Base-by-base conservation (phyloP, 2,329 filamentous ascomycete genomes). In the Aspergillus persii region DNA sequence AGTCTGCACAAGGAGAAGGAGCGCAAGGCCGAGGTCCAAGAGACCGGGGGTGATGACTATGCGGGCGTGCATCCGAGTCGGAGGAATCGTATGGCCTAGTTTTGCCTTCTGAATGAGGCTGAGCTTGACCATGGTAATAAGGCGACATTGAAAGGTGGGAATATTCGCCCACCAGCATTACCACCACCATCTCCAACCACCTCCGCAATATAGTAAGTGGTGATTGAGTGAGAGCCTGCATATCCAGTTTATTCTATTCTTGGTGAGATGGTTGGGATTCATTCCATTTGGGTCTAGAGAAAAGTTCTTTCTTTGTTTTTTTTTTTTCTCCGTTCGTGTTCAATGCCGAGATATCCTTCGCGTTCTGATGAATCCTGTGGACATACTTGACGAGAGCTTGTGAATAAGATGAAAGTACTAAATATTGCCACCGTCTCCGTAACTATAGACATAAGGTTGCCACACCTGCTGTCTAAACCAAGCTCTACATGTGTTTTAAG, bases 1-100 rank as follows among this genome's bases (percentile, higher is more conserved):
- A 76, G 80, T 56, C 76, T 77, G 63, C 72, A 75, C 59, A 79
- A 81, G 68, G 75, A 76, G 65, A 76, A 77, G 72, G 71, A 68
- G 56, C 75, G 73, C 64, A 74, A 64, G 53, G 46, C 57, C 2
- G 63, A 67, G 54, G 29, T 11, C 12, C 60, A 63, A 29, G 62
- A 64, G 51, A 39, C 59, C n/a, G 57, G 60, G 8, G 41, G 58
- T 29, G 70, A 71, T 52, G 68, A 71, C 47, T 73, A 63, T 63
- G 74, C 72, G 9, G 73, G 71, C 60, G 68, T 80, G 39, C 78
- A 80, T 65, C 78, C 78, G 11, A 80, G 78, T 66, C 75, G 78
- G n/a, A 71, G 77, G 60, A 68, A 65, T 23, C 70, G 69, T 50
- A 72, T 79, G 66, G 64, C 63, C 55, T 69, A 65, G 47, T 23